Percentiles rank a stretch among this genome's conserved stretches.
phyloP scores from a whole-genome alignment of 129 eudicot genomes.

The Sambucus nigra region DNA sequence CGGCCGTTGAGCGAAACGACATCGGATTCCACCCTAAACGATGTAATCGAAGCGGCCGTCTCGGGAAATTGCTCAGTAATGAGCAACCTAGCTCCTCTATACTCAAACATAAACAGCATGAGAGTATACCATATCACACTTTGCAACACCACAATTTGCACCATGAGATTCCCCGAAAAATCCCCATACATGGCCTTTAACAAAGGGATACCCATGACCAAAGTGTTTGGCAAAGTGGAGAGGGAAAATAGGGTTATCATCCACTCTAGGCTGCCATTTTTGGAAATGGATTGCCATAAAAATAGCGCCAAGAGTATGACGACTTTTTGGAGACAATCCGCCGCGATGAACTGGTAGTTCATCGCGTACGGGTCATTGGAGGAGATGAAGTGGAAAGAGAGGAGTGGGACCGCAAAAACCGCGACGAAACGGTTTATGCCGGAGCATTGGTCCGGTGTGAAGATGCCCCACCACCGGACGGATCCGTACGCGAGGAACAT shows the following conservation, averaged over 20 bases:
- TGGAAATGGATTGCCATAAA: slow-evolving; percentile 62
- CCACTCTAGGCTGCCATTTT: slow-evolving; percentile 76
- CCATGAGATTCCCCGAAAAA: slow-evolving; percentile 77
- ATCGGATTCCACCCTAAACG: slow-evolving; percentile 80
- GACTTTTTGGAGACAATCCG: slow-evolving; percentile 76
- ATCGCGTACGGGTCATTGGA: slow-evolving; percentile 63
- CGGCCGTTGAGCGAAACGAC: slow-evolving; percentile 81
- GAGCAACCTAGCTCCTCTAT: slow-evolving; percentile 69
- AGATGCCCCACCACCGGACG: slow-evolving; percentile 93
- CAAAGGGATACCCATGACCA: slow-evolving; percentile 92
- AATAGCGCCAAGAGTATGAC: slow-evolving; percentile 58
- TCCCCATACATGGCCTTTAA: slow-evolving; percentile 93
- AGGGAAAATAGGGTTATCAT: slow-evolving; percentile 85
- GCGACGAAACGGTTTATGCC: slow-evolving; percentile 96
- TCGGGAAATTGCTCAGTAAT: slow-evolving; percentile 87
- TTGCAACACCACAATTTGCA: slow-evolving; percentile 84
- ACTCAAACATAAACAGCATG: slow-evolving; percentile 84
- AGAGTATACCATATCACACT: slow-evolving; percentile 93
- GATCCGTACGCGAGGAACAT: slow-evolving; percentile 93
- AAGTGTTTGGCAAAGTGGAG: slow-evolving; percentile 84
- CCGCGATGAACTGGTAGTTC: slow-evolving; percentile 90
- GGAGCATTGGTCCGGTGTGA: slow-evolving; percentile 96
- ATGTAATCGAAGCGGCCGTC: slow-evolving; percentile 74
- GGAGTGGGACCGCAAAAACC: slow-evolving; percentile 84
- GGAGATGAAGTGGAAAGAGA: slow-evolving; percentile 93